Evolutionary conservation across 23 red algal species (phyloP).

Genomic region (Gracilaria vermiculophylla): DNA sequence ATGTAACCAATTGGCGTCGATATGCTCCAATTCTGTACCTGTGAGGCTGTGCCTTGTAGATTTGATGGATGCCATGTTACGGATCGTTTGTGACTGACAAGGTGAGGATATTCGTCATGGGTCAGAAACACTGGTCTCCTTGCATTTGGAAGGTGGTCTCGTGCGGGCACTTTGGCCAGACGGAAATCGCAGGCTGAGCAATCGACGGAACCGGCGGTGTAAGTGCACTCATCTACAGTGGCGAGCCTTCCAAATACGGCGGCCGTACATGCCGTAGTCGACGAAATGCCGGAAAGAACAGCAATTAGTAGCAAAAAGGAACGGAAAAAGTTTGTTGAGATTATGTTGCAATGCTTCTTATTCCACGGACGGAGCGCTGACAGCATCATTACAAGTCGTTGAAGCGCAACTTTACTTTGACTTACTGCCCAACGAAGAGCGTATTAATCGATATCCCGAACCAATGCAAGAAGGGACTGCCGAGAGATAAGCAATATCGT

Average conservation of each 20-base stretch:
- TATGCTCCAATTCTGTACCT: constrained; percentile 32
- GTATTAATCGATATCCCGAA: neutral
- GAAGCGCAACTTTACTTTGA: neutral
- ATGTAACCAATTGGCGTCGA: constrained; percentile 35
- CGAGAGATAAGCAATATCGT: no score
- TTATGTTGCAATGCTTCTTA: neutral
- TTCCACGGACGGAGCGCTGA: neutral
- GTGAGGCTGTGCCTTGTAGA: constrained; percentile 41
- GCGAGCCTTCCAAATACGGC: constrained; percentile 36
- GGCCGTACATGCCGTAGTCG: constrained; percentile 48
- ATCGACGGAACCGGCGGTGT: constrained; percentile 28
- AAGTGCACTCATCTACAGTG: constrained; percentile 38
- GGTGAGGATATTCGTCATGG: constrained; percentile 34
- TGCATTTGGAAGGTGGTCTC: neutral
- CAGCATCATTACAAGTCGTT: neutral
- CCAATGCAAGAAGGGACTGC: no score
- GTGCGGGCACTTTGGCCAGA: constrained; percentile 37
- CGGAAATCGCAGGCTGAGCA: constrained; percentile 66
- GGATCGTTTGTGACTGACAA: constrained; percentile 24
- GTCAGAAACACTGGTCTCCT: constrained; percentile 14
- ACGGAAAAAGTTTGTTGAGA: neutral
- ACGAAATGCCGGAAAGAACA: neutral
- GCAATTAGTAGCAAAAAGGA: neutral
- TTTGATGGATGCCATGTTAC: constrained; percentile 52
- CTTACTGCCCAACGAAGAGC: neutral